Evolutionary conservation across 2,329 filamentous ascomycete species (phyloP).

Genomic region (Domatiomyces globalis): DNA sequence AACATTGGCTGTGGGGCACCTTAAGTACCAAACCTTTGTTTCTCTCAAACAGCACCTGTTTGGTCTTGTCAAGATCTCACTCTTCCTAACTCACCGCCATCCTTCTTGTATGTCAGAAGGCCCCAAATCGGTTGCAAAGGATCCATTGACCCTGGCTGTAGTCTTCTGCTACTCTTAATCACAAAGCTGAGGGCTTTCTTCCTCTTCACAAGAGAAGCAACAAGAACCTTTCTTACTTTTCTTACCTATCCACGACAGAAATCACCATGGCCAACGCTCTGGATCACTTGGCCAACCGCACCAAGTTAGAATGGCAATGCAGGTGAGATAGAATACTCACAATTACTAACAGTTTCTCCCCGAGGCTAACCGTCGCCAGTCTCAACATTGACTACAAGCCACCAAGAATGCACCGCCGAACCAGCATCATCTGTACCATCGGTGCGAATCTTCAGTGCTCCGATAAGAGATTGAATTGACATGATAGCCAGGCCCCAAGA

Average conservation of each 20-base stretch:
- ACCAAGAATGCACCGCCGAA: slow-evolving; percentile 80
- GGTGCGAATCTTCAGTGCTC: slow-evolving; percentile 34
- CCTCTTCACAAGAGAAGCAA: not conserved
- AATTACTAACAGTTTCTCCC: not conserved
- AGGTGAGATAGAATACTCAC: not conserved
- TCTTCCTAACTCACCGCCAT: slow-evolving; percentile 32
- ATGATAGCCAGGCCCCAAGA: slow-evolving; percentile 60
- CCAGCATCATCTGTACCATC: slow-evolving; percentile 98
- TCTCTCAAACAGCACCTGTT: slow-evolving; percentile 69
- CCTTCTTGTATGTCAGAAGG: not conserved
- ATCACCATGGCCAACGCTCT: slow-evolving; percentile 53
- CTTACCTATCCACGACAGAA: not conserved
- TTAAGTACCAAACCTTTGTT: not conserved
- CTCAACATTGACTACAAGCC: slow-evolving; percentile 85
- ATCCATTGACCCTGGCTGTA: not conserved
- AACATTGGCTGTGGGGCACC: not conserved
- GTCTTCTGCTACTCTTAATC: too few relatives aligned
- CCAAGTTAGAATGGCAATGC: slow-evolving; percentile 51
- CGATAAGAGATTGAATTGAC: not conserved
- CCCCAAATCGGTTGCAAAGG: not conserved
- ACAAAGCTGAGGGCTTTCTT: not conserved
- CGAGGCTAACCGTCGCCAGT: slow-evolving; percentile 30
- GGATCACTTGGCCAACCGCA: slow-evolving; percentile 71
- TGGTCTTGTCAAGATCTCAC: slow-evolving; percentile 87
- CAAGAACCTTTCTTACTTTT: not conserved